Base-by-base conservation (phyloP, 208 protist genomes). In the Leishmania mexicana region DNA sequence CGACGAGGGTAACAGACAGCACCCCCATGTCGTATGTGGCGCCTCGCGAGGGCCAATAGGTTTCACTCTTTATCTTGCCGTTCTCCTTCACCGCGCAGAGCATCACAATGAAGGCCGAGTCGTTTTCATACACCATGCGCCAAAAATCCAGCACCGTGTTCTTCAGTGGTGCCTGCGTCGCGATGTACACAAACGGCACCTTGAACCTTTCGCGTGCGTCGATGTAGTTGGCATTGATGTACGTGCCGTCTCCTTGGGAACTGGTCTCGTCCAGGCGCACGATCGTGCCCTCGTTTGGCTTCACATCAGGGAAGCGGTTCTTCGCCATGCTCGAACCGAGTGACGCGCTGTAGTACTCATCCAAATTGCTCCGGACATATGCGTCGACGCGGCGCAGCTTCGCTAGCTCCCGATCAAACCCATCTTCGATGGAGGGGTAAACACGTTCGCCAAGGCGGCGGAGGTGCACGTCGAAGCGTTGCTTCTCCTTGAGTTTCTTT, bases 161-260 rank as follows among this genome's bases (percentile, higher is more conserved):
- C 42, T 84, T 68, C 86, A 98, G 83, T 13, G 96, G 96, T n/a
- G 91, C 92, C 81, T 98, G 96, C 40, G 94, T 94, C 19, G 93
- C 93, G 78, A 98, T 98, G 85, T 98, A 98, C n/a, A 93, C 87
- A 85, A 95, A 95, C 47, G 94, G 94, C 13, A 97, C 87, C 24
- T 70, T 87, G 53, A 96, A 89, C 21, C 90, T 75, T 35, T 83
- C 83, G 13, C 89, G 85, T 1, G 86, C 90, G 81, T 96, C 92
- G 75, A 98, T 84, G 83, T 95, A 96, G 84, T 98, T 98, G 64
- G 93, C 95, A 84, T 98, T 98, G 83, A 98, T 97, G 84, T 98
- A 98, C 28, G 85, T 89, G 19, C 85, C 90, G 54, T 91, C 85
- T 35, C 83, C 84, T 10, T 71, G 81, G 49, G 83, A 64, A 21